Conservation (phyloP, 192 early-diverging fungal species). For the Chytriomyces sp. region DNA sequence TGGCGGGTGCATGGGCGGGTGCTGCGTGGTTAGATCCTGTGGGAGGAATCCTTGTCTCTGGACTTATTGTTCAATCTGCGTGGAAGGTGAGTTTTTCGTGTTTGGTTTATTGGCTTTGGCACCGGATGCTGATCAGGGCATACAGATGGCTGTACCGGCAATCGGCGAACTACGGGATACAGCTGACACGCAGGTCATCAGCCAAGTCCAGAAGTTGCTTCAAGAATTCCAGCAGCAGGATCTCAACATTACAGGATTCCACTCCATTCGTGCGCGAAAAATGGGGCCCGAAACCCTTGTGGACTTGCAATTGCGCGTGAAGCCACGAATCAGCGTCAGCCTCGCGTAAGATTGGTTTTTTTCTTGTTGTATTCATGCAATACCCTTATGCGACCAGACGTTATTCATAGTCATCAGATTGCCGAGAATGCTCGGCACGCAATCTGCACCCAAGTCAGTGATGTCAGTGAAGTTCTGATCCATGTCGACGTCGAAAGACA, state of each 20-base stretch:
- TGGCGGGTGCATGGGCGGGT: slow-evolving; percentile 75
- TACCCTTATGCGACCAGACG: neutral
- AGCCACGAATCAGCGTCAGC: slow-evolving; percentile 51
- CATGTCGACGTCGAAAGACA: slow-evolving; percentile 44
- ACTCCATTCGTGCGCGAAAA: slow-evolving; percentile 57
- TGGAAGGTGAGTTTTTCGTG: slow-evolving; percentile 4
- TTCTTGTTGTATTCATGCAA: slow-evolving; percentile 21
- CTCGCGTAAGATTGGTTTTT: slow-evolving; percentile 31
- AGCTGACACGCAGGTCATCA: slow-evolving; percentile 36
- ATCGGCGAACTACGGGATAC: slow-evolving; percentile 61
- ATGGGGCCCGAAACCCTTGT: slow-evolving; percentile 62
- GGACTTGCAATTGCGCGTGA: slow-evolving; percentile 58
- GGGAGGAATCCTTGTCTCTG: slow-evolving; percentile 75
- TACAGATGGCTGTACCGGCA: slow-evolving; percentile 64
- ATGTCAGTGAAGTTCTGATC: slow-evolving; percentile 41
- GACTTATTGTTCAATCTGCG: slow-evolving; percentile 33
- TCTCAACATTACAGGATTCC: slow-evolving; percentile 49
- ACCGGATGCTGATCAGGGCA: neutral
- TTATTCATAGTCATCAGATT: slow-evolving; percentile 44
- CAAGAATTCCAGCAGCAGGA: slow-evolving; percentile 34
- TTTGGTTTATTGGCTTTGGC: neutral
- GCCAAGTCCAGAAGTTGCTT: slow-evolving; percentile 40
- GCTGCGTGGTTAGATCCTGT: slow-evolving; percentile 74
- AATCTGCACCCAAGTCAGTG: slow-evolving; percentile 26
- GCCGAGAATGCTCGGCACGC: slow-evolving; percentile 40